Base-by-base conservation (phyloP, 805 yeast genomes). In the Wickerhamiella lipophila region DNA sequence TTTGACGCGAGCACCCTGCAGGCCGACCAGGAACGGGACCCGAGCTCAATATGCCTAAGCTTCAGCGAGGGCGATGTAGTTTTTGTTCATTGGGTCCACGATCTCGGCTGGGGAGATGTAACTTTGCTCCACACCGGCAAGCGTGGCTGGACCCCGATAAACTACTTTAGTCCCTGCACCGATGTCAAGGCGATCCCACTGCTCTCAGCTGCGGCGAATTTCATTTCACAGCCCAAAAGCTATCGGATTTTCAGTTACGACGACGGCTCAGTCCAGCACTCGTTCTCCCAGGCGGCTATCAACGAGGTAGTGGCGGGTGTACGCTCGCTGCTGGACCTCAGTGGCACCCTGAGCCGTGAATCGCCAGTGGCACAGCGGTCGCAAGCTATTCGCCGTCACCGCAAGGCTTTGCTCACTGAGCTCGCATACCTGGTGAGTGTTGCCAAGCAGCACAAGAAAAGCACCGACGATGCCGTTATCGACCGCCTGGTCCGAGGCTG, bases 31-130 rank as follows among this genome's bases (percentile, higher is more conserved):
- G 55, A 53, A 46, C 58, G 61, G 13, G 66, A 64, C 49, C 63
- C 63, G 13, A 47, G 59, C 26, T 53, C 60, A 22, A 58, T 59
- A 4, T 66, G 69, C 50, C 57, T 67, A 25, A 53, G 63, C 21
- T 67, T 68, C 52, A 56, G 53, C 13, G 61, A 60, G 32, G 60
- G 63, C 18, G 72, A 68, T 44, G 53, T 68, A 26, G 63, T 64
- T 7, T 55, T 62, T 39, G 57, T 67, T 25, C 70, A 68, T 51
- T 56, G 63, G 15, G 56, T 64, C n/a, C 71, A 68, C 50, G 46
- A 61, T n/a, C 58, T 68, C 3, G 73, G 72, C 45, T 68, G 73
- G 73, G 69, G 66, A 22, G 71, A 68, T 49, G 71, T 68, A 8
- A 64, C 71, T 4, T 52, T 64, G 36, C 59, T 67, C 18, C 49